phyloP scores from a whole-genome alignment of 1,139 yeast species.

The Casaregolazyma lundiana region DNA sequence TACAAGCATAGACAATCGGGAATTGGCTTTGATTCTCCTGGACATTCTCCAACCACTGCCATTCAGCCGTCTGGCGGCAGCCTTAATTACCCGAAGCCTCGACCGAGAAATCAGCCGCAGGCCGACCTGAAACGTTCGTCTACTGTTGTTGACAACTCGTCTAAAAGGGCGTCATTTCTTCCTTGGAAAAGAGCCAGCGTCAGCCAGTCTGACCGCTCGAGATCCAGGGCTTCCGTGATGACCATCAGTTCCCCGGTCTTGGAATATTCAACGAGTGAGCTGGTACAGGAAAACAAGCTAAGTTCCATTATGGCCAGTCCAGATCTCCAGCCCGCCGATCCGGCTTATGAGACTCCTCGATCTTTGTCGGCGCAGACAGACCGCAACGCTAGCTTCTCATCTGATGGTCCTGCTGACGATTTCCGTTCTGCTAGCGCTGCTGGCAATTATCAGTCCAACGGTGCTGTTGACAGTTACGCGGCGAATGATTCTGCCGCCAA shows the following conservation, averaged over 20 bases:
- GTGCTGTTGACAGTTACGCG: too few relatives aligned
- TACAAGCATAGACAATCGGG: constrained; percentile 1
- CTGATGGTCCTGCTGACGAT: too few relatives aligned
- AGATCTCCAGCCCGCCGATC: too few relatives aligned
- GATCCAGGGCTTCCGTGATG: constrained; percentile 11
- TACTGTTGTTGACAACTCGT: neutral
- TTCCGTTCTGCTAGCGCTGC: too few relatives aligned
- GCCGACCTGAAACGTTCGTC: constrained; percentile 3
- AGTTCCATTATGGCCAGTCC: too few relatives aligned
- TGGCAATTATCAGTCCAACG: too few relatives aligned
- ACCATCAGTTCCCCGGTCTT: constrained; percentile 25
- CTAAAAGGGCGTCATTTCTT: constrained; percentile 5
- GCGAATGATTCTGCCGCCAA: too few relatives aligned
- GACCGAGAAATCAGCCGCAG: neutral
- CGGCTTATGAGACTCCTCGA: too few relatives aligned
- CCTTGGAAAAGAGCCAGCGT: constrained; percentile 8
- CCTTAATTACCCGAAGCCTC: neutral
- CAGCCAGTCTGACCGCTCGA: constrained; percentile 2
- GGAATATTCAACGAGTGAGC: constrained; percentile 25
- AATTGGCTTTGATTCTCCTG: neutral
- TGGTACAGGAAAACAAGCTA: constrained; percentile 17
- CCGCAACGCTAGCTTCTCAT: too few relatives aligned
- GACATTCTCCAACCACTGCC: neutral
- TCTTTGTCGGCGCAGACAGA: neutral
- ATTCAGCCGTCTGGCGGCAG: constrained; percentile 2